Percentiles rank a stretch among this genome's conserved stretches.
Conservation (phyloP, 1,284 basidiomycete genomes). For the Heterobasidion parviporum region DNA sequence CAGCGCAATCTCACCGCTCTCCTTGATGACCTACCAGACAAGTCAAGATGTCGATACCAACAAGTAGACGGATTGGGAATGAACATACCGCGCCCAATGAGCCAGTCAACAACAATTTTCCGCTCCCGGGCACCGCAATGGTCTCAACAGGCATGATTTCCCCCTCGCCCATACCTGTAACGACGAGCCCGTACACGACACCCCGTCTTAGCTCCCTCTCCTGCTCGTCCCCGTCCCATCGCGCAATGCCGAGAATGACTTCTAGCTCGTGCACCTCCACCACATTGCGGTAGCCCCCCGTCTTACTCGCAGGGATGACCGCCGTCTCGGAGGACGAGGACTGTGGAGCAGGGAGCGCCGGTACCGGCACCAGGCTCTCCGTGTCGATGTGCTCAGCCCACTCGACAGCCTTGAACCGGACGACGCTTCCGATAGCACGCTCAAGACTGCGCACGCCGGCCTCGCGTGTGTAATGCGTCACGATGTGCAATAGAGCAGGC, state of each 20-base stretch:
- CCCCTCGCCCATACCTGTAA: slow-evolving; percentile 83
- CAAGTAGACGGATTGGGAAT: background rate
- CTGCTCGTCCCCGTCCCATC: slow-evolving; percentile 75
- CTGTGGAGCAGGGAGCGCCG: slow-evolving; percentile 7
- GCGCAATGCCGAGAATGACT: slow-evolving; percentile 73
- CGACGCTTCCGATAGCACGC: slow-evolving; percentile 79
- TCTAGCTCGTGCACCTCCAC: slow-evolving; percentile 76
- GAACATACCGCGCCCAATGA: slow-evolving; percentile 62
- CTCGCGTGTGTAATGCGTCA: slow-evolving; percentile 77
- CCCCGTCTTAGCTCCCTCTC: slow-evolving; percentile 65
- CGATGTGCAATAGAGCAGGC: slow-evolving; percentile 61
- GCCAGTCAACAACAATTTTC: slow-evolving; percentile 71
- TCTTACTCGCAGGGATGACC: background rate
- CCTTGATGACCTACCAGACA: slow-evolving; percentile 64
- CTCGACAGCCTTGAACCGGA: slow-evolving; percentile 83
- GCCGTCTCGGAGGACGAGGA: slow-evolving; percentile 1
- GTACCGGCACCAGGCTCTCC: slow-evolving; percentile 7
- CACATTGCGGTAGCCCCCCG: slow-evolving; percentile 46
- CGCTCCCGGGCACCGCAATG: slow-evolving; percentile 63
- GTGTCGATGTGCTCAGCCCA: slow-evolving; percentile 70
- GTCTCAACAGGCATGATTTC: slow-evolving; percentile 82
- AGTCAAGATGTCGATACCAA: background rate
- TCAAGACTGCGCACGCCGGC: slow-evolving; percentile 92
- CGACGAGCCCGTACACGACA: slow-evolving; percentile 81
- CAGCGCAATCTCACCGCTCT: slow-evolving; percentile 81